Evolutionary conservation across 129 eudicot species (phyloP).

Genomic region (Saposhnikovia divaricata): DNA sequence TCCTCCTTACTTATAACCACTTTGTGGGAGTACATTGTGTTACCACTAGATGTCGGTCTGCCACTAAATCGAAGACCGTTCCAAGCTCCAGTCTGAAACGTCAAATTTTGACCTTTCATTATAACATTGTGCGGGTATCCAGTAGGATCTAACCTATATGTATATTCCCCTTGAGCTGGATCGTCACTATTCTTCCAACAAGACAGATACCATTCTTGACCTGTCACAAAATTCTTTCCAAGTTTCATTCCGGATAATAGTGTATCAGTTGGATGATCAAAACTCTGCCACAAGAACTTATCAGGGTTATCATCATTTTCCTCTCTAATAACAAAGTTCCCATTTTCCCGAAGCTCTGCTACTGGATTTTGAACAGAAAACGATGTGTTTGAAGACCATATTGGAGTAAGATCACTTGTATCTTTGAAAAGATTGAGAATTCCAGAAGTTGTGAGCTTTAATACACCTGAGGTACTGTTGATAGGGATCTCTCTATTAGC

Average conservation of each 20-base stretch:
- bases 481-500: slow-evolving; percentile 31
- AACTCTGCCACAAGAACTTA: slow-evolving; percentile 14
- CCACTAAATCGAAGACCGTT: slow-evolving; percentile 26
- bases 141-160: slow-evolving; percentile 14
- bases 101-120: neutral
- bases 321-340: slow-evolving; percentile 30
- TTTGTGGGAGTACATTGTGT: neutral
- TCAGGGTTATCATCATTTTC: slow-evolving; percentile 7
- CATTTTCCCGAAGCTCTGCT: slow-evolving; percentile 27
- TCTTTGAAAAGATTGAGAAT: slow-evolving; percentile 24
- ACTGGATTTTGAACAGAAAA: slow-evolving; percentile 21
- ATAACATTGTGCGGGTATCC: slow-evolving; percentile 24
- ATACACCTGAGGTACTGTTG: slow-evolving; percentile 17
- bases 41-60: neutral
- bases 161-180: slow-evolving; percentile 28
- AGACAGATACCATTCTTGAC: neutral
- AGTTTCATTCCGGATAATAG: slow-evolving; percentile 4
- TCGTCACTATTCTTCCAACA: slow-evolving; percentile 33
- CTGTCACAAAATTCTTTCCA: slow-evolving; percentile 3
- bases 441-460: slow-evolving; percentile 31
- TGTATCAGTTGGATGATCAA: slow-evolving; percentile 12
- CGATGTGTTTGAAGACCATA: slow-evolving; percentile 41
- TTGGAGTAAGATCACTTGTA: slow-evolving; percentile 14
- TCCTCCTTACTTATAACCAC: slow-evolving; percentile 9
- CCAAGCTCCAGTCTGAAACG: slow-evolving; percentile 26